Evolutionary conservation across 768 basidiomycete genomes (phyloP), one percentile per base, ranked within the genome.

Genomic region (Tricholoma furcatifolium): DNA sequence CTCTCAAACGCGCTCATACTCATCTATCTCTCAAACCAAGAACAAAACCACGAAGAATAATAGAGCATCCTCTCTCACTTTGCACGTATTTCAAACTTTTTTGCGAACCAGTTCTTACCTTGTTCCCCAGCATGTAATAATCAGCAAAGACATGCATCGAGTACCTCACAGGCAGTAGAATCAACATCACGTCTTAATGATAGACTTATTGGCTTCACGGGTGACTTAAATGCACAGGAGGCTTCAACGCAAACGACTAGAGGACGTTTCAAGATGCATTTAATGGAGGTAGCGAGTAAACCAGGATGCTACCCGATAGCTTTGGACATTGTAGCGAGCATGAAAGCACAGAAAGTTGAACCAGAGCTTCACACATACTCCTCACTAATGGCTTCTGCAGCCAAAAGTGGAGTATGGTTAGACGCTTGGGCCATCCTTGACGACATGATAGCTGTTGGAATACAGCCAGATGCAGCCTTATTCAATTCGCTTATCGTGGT

Each of bases 381-480:
- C 54, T 65, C 71, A 3, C 67, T 92, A 3, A 70, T 91, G 31
- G 62, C 70, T 3, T 75, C 80, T 34, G 74, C 82, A 50, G 73
- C 78, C 0, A 57, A 62, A 6, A 70, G 77, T 34, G 72, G 69
- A 4, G 60, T 74, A 8, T 71, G 71, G 63, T 59, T 76, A 24
- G 82, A 88, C 54, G 78, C 84, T 4, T 79, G 78, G 73, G 87
- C 85, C 15, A 76, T 87, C 49, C 67, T 87, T 24, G 84, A 87
- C 32, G 87, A 91, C 63, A 89, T 91, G 86, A 47, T 74, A 31
- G 64, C 72, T 15, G 57, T 75, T 39, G 77, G 76, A 2, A 55
- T 91, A 18, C 54, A 66, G 41, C 85, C 81, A 4, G 73, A 80
- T 50, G 58, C 70, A 5, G 68, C 76, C 35, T 75, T 81, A 8